A percentile compares a stretch with the other conserved stretches of the same genome.
phyloP scores from a whole-genome alignment of 1,284 basidiomycete genomes.

The Vanrija sp. region DNA sequence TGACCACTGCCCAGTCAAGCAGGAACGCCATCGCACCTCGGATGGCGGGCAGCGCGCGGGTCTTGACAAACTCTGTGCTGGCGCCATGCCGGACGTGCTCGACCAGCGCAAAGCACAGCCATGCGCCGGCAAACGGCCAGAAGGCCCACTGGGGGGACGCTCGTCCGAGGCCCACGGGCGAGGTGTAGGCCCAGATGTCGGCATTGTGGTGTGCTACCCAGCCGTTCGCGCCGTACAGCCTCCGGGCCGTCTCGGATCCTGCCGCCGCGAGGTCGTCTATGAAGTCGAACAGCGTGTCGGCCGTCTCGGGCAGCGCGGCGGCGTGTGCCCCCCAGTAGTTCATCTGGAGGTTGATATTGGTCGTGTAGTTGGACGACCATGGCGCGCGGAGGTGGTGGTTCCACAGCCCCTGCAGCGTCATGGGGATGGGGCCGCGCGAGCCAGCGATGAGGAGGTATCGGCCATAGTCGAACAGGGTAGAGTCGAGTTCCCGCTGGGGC shows the following conservation, averaged over 20 bases:
- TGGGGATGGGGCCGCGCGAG: conserved; percentile 2
- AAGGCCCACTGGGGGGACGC: neutral
- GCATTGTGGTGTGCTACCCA: conserved; percentile 14
- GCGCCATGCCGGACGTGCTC: conserved; percentile 1
- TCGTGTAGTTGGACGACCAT: conserved; percentile 11
- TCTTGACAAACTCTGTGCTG: no score
- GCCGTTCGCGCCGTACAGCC: conserved; percentile 9
- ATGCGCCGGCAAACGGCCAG: conserved; percentile 12
- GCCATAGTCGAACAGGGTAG: conserved; percentile 10
- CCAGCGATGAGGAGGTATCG: conserved; percentile 11
- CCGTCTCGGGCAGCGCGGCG: neutral
- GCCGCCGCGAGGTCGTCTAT: conserved; percentile 5
- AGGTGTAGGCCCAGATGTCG: conserved; percentile 5
- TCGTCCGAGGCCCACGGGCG: neutral
- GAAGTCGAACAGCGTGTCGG: conserved; percentile 5
- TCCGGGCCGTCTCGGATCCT: neutral
- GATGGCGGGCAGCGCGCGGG: no score
- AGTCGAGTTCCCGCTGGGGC: neutral
- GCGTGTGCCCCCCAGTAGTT: conserved; percentile 14
- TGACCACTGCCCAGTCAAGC: neutral
- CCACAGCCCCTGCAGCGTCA: conserved; percentile 16
- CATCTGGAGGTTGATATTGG: conserved; percentile 19
- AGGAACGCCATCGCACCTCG: neutral
- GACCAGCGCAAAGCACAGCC: conserved; percentile 5
- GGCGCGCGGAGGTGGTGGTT: conserved; percentile 7